Evolutionary conservation across 805 yeast species (phyloP).

Genomic region (Ogataea zsoltii): DNA sequence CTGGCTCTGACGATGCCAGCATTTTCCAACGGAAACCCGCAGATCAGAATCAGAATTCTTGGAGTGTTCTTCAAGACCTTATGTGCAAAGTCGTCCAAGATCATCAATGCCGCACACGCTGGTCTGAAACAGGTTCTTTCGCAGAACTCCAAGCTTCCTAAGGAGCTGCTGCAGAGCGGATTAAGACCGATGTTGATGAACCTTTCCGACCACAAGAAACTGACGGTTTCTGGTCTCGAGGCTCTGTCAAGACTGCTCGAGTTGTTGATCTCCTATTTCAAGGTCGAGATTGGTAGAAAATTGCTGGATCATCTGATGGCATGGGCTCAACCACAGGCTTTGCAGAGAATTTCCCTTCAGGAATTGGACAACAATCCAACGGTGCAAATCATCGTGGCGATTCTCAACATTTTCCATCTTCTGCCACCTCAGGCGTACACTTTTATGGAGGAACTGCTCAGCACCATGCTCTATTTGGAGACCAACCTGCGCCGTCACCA

Average conservation of each 20-base stretch:
- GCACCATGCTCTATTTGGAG: conserved; percentile 75
- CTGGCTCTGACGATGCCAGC: conserved; percentile 84
- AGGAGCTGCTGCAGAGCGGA: conserved; percentile 92
- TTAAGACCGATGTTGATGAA: conserved; percentile 94
- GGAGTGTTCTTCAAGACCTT: conserved; percentile 95
- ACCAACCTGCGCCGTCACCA: conserved; percentile 81
- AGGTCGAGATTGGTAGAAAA: conserved; percentile 95
- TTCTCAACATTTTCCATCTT: conserved; percentile 86
- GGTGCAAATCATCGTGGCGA: conserved; percentile 84
- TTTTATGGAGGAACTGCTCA: conserved; percentile 83
- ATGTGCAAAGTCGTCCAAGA: conserved; percentile 79
- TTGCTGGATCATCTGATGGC: conserved; percentile 91
- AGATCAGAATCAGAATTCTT: conserved; percentile 79
- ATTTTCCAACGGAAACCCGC: conserved; percentile 60
- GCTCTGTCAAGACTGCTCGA: conserved; percentile 87
- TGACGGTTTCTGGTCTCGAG: conserved; percentile 86
- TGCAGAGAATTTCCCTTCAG: conserved; percentile 75
- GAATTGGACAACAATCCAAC: conserved; percentile 80
- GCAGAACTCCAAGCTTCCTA: conserved; percentile 86
- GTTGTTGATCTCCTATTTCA: conserved; percentile 85
- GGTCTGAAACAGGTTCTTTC: conserved; percentile 83
- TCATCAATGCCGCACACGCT: conserved; percentile 89
- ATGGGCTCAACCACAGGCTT: conserved; percentile 84
- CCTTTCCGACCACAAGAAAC: conserved; percentile 86
- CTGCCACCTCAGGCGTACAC: conserved; percentile 91